Evolutionary conservation across 1,284 basidiomycete species (phyloP).

Genomic region (Pyrrhoderma noxium): DNA sequence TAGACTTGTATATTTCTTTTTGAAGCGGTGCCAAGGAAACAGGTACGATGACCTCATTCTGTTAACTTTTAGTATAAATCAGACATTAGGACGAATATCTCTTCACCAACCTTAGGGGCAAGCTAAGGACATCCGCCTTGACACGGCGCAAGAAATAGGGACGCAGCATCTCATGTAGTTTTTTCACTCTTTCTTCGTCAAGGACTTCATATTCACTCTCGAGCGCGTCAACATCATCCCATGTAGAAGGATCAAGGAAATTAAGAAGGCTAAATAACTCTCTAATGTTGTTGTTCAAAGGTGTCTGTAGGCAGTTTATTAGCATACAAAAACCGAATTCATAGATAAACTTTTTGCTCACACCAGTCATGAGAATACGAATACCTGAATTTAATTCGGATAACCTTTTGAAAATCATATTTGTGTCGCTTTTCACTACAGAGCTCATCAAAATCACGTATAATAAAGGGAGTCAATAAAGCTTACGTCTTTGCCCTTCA

Average conservation of each 20-base stretch:
- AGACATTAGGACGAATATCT: not conserved
- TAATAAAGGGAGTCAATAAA: not conserved
- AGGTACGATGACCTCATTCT: slow-evolving; percentile 90
- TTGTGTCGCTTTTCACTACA: slow-evolving; percentile 74
- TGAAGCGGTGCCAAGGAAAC: slow-evolving; percentile 86
- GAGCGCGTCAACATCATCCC: slow-evolving; percentile 66
- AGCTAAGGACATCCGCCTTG: slow-evolving; percentile 86
- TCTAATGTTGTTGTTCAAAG: slow-evolving; percentile 92
- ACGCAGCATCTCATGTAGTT: slow-evolving; percentile 71
- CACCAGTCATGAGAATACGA: slow-evolving; percentile 88
- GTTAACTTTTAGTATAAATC: slow-evolving; percentile 11
- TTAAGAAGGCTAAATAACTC: slow-evolving; percentile 95
- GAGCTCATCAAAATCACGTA: slow-evolving; percentile 14
- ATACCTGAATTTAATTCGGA: slow-evolving; percentile 76
- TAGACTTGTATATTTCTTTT: slow-evolving; percentile 82
- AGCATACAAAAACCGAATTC: not conserved
- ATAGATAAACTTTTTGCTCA: slow-evolving; percentile 26
- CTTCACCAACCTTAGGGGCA: slow-evolving; percentile 72
- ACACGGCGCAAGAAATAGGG: slow-evolving; percentile 92
- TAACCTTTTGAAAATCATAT: slow-evolving; percentile 77
- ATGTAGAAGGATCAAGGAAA: slow-evolving; percentile 76
- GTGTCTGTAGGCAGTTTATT: slow-evolving; percentile 53
- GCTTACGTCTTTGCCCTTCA: slow-evolving; percentile 85
- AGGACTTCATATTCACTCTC: slow-evolving; percentile 70
- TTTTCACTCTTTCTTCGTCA: slow-evolving; percentile 69